A percentile compares a stretch with the other conserved stretches of the same genome.
Evolutionary conservation across 139 green algal species (phyloP).

Genomic region (Auxenochlorella protothecoides): DNA sequence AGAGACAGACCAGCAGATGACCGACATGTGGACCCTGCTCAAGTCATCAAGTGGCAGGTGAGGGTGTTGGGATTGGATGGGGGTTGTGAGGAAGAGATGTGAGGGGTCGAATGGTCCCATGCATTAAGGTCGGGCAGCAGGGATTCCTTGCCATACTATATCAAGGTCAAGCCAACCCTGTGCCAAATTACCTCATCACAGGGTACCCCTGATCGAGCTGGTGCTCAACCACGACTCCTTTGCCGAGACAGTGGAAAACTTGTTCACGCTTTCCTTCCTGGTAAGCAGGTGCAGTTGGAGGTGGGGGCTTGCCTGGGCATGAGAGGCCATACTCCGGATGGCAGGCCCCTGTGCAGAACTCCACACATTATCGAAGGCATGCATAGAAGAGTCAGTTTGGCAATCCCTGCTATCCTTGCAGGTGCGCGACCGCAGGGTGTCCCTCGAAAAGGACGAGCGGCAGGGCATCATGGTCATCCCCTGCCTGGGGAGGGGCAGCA

Average conservation of each 20-base stretch:
- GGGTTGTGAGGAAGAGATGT: not conserved
- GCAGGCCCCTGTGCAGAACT: too few relatives aligned
- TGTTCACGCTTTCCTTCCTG: conserved; percentile 79
- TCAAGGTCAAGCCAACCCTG: too few relatives aligned
- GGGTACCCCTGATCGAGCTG: conserved; percentile 38
- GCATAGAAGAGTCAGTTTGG: too few relatives aligned
- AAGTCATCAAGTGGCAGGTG: conserved; percentile 2
- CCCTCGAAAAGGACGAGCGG: not conserved
- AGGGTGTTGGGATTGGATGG: not conserved
- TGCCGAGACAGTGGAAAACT: conserved; percentile 77
- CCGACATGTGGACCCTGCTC: conserved; percentile 55
- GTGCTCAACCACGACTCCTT: conserved; percentile 62
- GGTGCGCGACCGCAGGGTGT: conserved; percentile 30
- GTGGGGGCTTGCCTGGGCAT: too few relatives aligned
- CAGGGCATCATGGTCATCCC: too few relatives aligned
- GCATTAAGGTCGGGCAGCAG: too few relatives aligned
- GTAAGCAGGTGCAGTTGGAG: not conserved
- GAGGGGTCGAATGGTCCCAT: too few relatives aligned
- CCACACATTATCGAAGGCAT: too few relatives aligned
- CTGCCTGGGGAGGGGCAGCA: too few relatives aligned
- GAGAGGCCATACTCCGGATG: too few relatives aligned
- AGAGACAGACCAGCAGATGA: conserved; percentile 67
- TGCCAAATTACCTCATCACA: not conserved
- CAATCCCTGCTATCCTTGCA: too few relatives aligned
- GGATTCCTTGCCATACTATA: too few relatives aligned